Percentiles rank a stretch among this genome's conserved stretches.
These are phyloP conservation scores for Boletellus sp. DNA, from an alignment of 768 basidiomycete genomes.

Conservation along the genomic window DNA sequence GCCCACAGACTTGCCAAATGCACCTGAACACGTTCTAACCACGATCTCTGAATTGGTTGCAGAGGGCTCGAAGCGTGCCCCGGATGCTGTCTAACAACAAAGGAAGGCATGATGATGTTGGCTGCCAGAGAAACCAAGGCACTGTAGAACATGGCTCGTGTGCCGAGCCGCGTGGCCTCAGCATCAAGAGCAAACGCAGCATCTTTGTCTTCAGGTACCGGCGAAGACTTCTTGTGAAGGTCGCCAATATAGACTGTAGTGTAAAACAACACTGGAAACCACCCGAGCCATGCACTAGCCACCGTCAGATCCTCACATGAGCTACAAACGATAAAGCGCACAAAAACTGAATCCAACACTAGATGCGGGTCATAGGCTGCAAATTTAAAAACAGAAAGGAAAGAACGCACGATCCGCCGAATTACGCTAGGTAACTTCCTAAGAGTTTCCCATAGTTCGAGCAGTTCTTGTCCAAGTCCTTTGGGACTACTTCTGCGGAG, in stretches of 20 bases:
- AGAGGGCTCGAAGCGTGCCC: conserved; percentile 13
- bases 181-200: conserved; percentile 43
- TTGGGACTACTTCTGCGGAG: conserved; percentile 18
- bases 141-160: conserved; percentile 78
- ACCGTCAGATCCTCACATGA: conserved; percentile 2
- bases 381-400: conserved; percentile 1
- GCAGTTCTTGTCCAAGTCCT: conserved; percentile 44
- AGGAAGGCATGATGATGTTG: conserved; percentile 69
- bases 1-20: conserved; percentile 77
- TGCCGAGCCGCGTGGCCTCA: conserved; percentile 79
- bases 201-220: conserved; percentile 27
- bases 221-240: conserved; percentile 59
- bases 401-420: conserved; percentile 65
- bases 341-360: conserved; percentile 85
- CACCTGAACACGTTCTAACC: conserved; percentile 48
- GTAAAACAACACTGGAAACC: conserved; percentile 93
- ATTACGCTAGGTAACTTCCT: conserved; percentile 69
- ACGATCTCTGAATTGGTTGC: conserved; percentile 16
- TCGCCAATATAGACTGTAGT: conserved; percentile 86
- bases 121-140: conserved; percentile 63
- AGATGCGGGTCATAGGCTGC: conserved; percentile 6
- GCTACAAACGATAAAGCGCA: conserved; percentile 34
- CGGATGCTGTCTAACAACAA: conserved; percentile 38
- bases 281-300: conserved; percentile 73
- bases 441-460: conserved; percentile 69